Evolutionary conservation across 108 stramenopile genomes (phyloP), one percentile per base, ranked within the genome.

Genomic region (Skeletonema menzelii): DNA sequence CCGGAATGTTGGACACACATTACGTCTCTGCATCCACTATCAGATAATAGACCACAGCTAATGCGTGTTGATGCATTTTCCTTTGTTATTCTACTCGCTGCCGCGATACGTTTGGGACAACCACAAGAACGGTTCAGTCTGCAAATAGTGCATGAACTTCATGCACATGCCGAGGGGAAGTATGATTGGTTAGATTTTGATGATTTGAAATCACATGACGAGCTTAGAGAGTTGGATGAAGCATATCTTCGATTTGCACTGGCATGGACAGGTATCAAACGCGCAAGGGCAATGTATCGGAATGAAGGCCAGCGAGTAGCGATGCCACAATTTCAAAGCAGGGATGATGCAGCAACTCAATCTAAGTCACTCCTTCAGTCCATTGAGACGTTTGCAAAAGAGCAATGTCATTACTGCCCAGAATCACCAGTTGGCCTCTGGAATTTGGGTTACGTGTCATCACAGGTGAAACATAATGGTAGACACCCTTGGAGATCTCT

Each of bases 141-240:
- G 8, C 63, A 34, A 19, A 22, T 69, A 42, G 67, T 69, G 2
- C 67, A 69, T 60, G 67, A 69, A 56, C 57, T 69, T 34, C 67
- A 69, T 38, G 67, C 67, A 24, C 67, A 69, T 38, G 57, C 28
- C 11, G 44, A 15, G 2, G 15, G 14, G 44, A 37, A n/a, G 8
- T 26, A 22, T 24, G 57, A 60, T 30, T 59, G 32, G 5, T 20
- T 60, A 4, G 17, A 60, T 58, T 60, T 69, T 24, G 57, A 69
- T 37, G 32, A 34, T 22, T 34, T 59, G 58, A 35, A 69, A 19
- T 10, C 8, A 12, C 58, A 69, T 60, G 28, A 31, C 0, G 67
- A 58, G 57, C 40, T n/a, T 5, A 35, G 19, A 17, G 58, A 26
- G 26, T n/a, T 69, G 5, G 20, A 31, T n/a, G 67, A 69, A 27